phyloP scores from a whole-genome alignment of 176 grass and related monocot species.

The Zizania latifolia region DNA sequence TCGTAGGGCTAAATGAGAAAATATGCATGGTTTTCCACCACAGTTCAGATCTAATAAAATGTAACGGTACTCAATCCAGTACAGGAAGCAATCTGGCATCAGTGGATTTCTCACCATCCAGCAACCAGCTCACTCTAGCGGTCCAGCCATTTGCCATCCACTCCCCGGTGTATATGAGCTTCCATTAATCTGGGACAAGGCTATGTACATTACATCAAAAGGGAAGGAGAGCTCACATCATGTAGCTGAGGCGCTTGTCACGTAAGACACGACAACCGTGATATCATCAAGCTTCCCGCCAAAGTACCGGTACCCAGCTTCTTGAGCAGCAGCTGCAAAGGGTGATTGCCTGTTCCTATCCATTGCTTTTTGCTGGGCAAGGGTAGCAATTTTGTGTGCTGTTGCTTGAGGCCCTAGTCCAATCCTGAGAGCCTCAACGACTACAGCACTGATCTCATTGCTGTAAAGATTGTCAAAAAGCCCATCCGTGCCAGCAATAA shows the following conservation, averaged over 20 bases:
- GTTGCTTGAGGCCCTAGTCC: slow-evolving; percentile 59
- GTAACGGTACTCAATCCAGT: neutral
- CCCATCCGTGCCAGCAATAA: slow-evolving; percentile 90
- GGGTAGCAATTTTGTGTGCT: slow-evolving; percentile 85
- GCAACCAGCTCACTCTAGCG: neutral
- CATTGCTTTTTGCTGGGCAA: slow-evolving; percentile 80
- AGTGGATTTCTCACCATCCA: slow-evolving; percentile 1
- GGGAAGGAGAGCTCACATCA: neutral
- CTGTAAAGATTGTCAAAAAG: slow-evolving; percentile 91
- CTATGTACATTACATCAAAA: slow-evolving; percentile 22
- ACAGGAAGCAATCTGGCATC: neutral
- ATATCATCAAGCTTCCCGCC: slow-evolving; percentile 96
- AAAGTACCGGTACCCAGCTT: slow-evolving; percentile 88
- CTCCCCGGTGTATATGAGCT: neutral
- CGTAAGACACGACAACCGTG: slow-evolving; percentile 78
- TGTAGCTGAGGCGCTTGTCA: slow-evolving; percentile 22
- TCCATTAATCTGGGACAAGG: slow-evolving; percentile 23
- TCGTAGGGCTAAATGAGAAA: neutral
- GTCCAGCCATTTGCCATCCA: too few relatives aligned
- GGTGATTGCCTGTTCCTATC: slow-evolving; percentile 87
- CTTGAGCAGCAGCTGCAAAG: slow-evolving; percentile 80
- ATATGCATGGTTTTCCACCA: slow-evolving; percentile 26
- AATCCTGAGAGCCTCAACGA: slow-evolving; percentile 70
- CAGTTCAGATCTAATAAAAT: slow-evolving; percentile 12
- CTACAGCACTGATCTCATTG: slow-evolving; percentile 72